These are phyloP conservation scores for Candida palmyrensis DNA, from an alignment of 805 yeast species.

Conservation along the genomic window DNA sequence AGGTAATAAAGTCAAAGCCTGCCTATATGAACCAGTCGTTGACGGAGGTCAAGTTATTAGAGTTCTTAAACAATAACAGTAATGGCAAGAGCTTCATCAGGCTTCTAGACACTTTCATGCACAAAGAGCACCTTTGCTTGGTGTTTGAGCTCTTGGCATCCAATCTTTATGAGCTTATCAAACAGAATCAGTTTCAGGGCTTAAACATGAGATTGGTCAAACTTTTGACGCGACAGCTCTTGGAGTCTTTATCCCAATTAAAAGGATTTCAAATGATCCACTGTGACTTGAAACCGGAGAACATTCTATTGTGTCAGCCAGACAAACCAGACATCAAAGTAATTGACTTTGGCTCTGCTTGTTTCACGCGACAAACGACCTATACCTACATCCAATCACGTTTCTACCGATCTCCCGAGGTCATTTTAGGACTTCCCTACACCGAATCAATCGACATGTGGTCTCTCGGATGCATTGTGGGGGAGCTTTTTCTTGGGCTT, in stretches of 20 bases:
- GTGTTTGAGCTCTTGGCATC: slow-evolving; percentile 88
- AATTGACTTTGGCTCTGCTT: slow-evolving; percentile 94
- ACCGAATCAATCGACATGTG: slow-evolving; percentile 94
- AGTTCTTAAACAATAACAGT: slow-evolving; percentile 61
- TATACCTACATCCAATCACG: slow-evolving; percentile 91
- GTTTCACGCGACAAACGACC: slow-evolving; percentile 84
- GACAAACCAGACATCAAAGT: slow-evolving; percentile 85
- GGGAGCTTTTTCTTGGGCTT: slow-evolving; percentile 84
- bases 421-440: slow-evolving; percentile 85
- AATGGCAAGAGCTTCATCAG: slow-evolving; percentile 73
- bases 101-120: slow-evolving; percentile 83
- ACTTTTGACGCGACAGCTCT: slow-evolving; percentile 70
- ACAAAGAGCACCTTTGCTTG: slow-evolving; percentile 86
- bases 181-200: slow-evolving; percentile 93
- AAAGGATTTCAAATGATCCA: slow-evolving; percentile 85
- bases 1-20: slow-evolving; percentile 87
- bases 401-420: slow-evolving; percentile 93
- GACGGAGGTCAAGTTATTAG: slow-evolving; percentile 84
- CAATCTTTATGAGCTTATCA: slow-evolving; percentile 83
- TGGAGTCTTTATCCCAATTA: slow-evolving; percentile 74
- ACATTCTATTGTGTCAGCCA: slow-evolving; percentile 72
- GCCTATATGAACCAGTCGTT: slow-evolving; percentile 88
- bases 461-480: slow-evolving; percentile 92
- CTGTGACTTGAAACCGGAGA: slow-evolving; percentile 96
- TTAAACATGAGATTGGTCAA: slow-evolving; percentile 74